Evolutionary conservation across 768 basidiomycete genomes (phyloP), one percentile per base, ranked within the genome.

Genomic region (Cystobasidium onofrii): DNA sequence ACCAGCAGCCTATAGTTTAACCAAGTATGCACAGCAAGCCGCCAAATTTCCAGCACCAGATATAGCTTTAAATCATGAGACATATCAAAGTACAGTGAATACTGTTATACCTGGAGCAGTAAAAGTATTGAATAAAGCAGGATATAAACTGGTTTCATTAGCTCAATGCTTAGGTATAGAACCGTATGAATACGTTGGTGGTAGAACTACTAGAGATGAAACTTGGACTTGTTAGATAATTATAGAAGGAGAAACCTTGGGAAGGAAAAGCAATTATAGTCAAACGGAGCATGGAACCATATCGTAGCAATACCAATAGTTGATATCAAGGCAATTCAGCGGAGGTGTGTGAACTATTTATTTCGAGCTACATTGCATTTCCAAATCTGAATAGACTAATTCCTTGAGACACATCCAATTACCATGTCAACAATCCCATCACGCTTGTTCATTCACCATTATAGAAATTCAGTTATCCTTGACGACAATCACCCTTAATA

Each of bases 21-120:
- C 66, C 1, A 46, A 18, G 1, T 78, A 77, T 75, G 73, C 63
- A 17, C 69, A 64, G 61, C 64, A 77, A 43, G 52, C 50, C 0
- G 36, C 43, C 12, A 50, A 20, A 29, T 75, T 43, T 54, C 73
- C 73, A 1, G 41, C 43, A 55, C 29, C 75, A 10, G 39, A 73
- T 54, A 76, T 78, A 39, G 64, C 75, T 1, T 77, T 79, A 64
- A 77, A 78, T 70, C 77, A 78, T 67, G 78, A 75, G 55, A 73
- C 73, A 1, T 29, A 77, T 36, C 23, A 64, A 20, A 20, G 27
- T 0, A 74, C 76, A 0, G 70, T 50, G 27, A 33, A 73, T 39
- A 33, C 50, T 3, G 75, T 78, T 39, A 29, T 76, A 9, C 76
- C 76, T 15, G 2, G n/a, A 10, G 65, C 67, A 27, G 64, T 78